Evolutionary conservation across 371 early-diverging fungal species (phyloP).

Genomic region (Mortierella sp.): DNA sequence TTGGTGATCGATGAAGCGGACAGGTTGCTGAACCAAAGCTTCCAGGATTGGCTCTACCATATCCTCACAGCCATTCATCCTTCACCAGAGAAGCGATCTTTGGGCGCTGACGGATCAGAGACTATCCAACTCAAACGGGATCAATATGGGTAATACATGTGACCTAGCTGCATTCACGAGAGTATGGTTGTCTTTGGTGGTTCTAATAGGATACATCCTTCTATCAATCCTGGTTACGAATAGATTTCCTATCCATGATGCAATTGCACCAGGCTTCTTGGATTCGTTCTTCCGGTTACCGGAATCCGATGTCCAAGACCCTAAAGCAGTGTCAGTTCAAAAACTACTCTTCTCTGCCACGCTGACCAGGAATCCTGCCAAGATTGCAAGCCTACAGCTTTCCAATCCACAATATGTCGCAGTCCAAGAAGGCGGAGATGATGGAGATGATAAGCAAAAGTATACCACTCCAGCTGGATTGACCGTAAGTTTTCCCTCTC

Average conservation of each 20-base stretch:
- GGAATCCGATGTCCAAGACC: constrained; percentile 63
- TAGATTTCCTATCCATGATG: constrained; percentile 63
- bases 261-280: constrained; percentile 65
- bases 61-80: constrained; percentile 82
- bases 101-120: constrained; percentile 21
- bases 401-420: constrained; percentile 80
- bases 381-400: constrained; percentile 86
- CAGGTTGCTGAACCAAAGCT: constrained; percentile 88
- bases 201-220: no score
- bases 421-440: constrained; percentile 61
- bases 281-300: constrained; percentile 58
- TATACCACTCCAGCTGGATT: constrained; percentile 73
- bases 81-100: constrained; percentile 20
- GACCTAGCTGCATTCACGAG: no score
- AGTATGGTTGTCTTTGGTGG: not conserved
- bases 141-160: constrained; percentile 44
- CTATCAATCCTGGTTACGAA: no score
- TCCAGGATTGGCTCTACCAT: constrained; percentile 92
- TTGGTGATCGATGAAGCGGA: constrained; percentile 98
- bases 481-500: constrained; percentile 53
- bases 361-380: constrained; percentile 91
- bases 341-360: constrained; percentile 96
- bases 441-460: constrained; percentile 55
- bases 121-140: constrained; percentile 32
- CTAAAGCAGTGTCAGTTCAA: constrained; percentile 71